Base-by-base conservation (phyloP, 2,329 filamentous ascomycete genomes). In the Penicillium capsulatum region DNA sequence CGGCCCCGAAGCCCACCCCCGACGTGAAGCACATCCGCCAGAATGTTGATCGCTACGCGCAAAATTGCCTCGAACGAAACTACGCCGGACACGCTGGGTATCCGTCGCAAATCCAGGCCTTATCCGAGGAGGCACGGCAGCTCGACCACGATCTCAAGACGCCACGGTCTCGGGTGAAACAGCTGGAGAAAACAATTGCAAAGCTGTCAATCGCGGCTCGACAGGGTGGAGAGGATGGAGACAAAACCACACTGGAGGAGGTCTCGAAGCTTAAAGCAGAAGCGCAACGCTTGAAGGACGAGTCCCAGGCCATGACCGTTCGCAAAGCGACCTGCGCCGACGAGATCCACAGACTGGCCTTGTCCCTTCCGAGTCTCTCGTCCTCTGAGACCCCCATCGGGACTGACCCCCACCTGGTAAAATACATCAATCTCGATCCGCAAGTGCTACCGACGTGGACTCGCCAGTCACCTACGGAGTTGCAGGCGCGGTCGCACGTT, bases 11-110 rank as follows among this genome's bases (percentile, higher is more conserved):
- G 61, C 80, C 86, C 17, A 77, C 77, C 32, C 76, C 94, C 51
- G 85, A 96, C 69, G 76, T 94, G 60, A 91, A 87, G 64, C 84
- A 92, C 68, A 95, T 98, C 63, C 89, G 90, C 42, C 78, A 88
- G 58, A 86, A 94, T 65, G 80, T 85, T 11, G 79, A 83, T 10
- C 75, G 94, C 11, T 86, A 96, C 71, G 77, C 84, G 53, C 74
- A 83, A 51, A 97, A 94, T 59, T 94, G 87, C 66, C 63, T 84
- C 44, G 83, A 89, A 51, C 81, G 92, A 53, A 96, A 96, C 64
- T 96, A 96, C 68, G 73, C 63, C 10, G 62, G 67, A 0, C 73
- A 76, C 38, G 66, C 71, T 9, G 65, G 69, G 10, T 69, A 75
- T 34, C 72, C 79, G 2, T 73, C 68, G 57, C 66, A 66, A 27